These are phyloP conservation scores for Amanita exitialis DNA, from an alignment of 768 basidiomycete species.

Conservation along the genomic window DNA sequence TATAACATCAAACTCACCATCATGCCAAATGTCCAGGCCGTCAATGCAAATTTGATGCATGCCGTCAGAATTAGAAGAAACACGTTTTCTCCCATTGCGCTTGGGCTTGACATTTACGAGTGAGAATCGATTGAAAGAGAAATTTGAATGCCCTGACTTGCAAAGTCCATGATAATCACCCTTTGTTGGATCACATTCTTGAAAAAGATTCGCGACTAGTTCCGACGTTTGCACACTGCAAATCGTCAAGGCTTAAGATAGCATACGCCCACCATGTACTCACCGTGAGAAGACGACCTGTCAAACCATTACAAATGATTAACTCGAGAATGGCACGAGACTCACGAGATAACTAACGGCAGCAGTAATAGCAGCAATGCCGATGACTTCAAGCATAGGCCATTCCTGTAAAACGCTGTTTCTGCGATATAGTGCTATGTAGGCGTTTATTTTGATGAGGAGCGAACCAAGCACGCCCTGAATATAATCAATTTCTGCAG, in stretches of 20 bases:
- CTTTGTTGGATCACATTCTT: slow-evolving; percentile 65
- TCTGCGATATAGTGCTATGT: slow-evolving; percentile 49
- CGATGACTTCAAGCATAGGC: slow-evolving; percentile 58
- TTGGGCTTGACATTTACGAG: slow-evolving; percentile 31
- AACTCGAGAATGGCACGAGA: slow-evolving; percentile 2
- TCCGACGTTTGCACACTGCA: slow-evolving; percentile 65
- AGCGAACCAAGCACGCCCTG: slow-evolving; percentile 60
- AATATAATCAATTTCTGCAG: slow-evolving; percentile 4
- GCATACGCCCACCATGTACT: background rate
- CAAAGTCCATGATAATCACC: slow-evolving; percentile 70
- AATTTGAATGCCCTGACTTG: slow-evolving; percentile 40
- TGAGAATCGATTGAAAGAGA: background rate
- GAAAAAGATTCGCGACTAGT: slow-evolving; percentile 74
- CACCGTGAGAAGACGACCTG: slow-evolving; percentile 63
- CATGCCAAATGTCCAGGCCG: slow-evolving; percentile 76
- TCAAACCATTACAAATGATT: background rate
- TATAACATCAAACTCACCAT: slow-evolving; percentile 32
- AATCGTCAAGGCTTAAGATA: slow-evolving; percentile 1
- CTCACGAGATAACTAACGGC: slow-evolving; percentile 58
- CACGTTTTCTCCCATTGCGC: slow-evolving; percentile 56
- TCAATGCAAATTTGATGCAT: slow-evolving; percentile 47
- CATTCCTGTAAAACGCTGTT: slow-evolving; percentile 45
- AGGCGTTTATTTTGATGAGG: slow-evolving; percentile 57
- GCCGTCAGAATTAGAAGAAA: slow-evolving; percentile 59
- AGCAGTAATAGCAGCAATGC: slow-evolving; percentile 55